Conservation (phyloP, 2,329 filamentous ascomycete species). For the Calonectria pseudoturangicola region DNA sequence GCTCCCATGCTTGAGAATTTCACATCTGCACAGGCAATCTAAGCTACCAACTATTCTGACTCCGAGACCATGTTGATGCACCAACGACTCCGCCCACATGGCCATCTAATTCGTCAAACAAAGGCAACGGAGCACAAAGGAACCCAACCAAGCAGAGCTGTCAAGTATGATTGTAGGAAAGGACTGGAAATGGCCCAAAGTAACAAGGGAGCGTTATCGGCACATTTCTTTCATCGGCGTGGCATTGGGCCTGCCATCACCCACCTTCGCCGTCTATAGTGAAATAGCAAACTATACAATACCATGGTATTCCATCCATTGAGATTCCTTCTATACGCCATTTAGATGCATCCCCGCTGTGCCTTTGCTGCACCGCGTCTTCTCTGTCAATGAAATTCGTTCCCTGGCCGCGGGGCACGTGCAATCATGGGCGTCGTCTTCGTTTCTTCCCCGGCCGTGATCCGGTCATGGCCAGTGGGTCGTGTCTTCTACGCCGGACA, state of each 20-base stretch:
- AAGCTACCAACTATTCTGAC: background rate
- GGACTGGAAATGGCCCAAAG: constrained; percentile 27
- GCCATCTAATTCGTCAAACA: constrained; percentile 15
- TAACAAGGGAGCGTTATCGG: constrained; percentile 36
- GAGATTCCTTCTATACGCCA: constrained; percentile 49
- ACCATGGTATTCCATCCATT: constrained; percentile 50
- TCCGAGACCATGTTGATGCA: background rate
- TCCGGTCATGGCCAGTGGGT: constrained; percentile 47
- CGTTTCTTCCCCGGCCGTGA: constrained; percentile 30
- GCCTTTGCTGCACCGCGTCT: constrained; percentile 36
- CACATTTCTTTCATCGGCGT: constrained; percentile 42
- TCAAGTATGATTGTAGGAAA: constrained; percentile 4
- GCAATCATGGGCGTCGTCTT: constrained; percentile 51
- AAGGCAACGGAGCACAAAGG: constrained; percentile 4
- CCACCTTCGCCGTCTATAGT: constrained; percentile 47
- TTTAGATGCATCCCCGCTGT: constrained; percentile 50
- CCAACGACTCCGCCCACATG: constrained; percentile 12
- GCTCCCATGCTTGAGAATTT: background rate
- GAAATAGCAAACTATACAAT: constrained; percentile 50
- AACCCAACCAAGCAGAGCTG: constrained; percentile 1
- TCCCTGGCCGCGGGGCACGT: constrained; percentile 46
- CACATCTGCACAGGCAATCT: constrained; percentile 3
- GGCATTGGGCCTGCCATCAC: constrained; percentile 36
- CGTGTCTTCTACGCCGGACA: constrained; percentile 81
- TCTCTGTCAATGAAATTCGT: constrained; percentile 24